Evolutionary conservation across 2,329 filamentous ascomycete genomes (phyloP), one percentile per base, ranked within the genome.

Genomic region (Colletotrichum sp.): DNA sequence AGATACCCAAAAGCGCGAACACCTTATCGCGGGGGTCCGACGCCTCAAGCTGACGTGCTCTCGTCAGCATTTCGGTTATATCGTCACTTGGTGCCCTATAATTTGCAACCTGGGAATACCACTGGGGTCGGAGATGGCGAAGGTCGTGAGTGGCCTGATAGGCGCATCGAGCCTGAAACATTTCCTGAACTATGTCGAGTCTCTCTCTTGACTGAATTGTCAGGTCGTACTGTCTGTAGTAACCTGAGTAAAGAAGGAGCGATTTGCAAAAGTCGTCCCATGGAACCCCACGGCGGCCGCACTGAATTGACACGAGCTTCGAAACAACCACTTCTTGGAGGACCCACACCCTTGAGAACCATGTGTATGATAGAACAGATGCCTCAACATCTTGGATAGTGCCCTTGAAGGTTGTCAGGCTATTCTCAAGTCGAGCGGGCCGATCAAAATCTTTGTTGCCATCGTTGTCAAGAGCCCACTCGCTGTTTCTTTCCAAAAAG

Each of bases 91-190:
- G 55, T 5, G 21, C 26, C 26, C 0, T 12, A 0, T 58, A 28
- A 28, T 28, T 10, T 16, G 26, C 16, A 1, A 28, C 0, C 1
- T 21, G 13, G 6, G 7, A 58, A 18, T 58, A 28, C 55, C 55
- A 58, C 0, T 14, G 0, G 7, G 55, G 55, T 28, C 55, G 55
- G 21, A 58, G 0, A 28, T 28, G 0, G 2, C 0, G 7, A 28
- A 58, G 55, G 0, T 0, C 7, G 55, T 58, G 55, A 0, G 14
- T 9, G 21, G 0, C 55, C 12, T 58, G 55, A 1, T 28, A 58
- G 55, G 55, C 55, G 24, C 55, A 58, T 58, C 55, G 55, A 28
- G 55, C 55, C 0, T 58, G 55, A 28, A 58, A 58, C 55, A 58
- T 58, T 2, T 58, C 55, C 21, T 28, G 55, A 0, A 58, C 55